Percentiles rank a stretch among this genome's conserved stretches.
These are phyloP conservation scores for Pisolithus tinctorius DNA, from an alignment of 768 basidiomycete species.

Conservation along the genomic window DNA sequence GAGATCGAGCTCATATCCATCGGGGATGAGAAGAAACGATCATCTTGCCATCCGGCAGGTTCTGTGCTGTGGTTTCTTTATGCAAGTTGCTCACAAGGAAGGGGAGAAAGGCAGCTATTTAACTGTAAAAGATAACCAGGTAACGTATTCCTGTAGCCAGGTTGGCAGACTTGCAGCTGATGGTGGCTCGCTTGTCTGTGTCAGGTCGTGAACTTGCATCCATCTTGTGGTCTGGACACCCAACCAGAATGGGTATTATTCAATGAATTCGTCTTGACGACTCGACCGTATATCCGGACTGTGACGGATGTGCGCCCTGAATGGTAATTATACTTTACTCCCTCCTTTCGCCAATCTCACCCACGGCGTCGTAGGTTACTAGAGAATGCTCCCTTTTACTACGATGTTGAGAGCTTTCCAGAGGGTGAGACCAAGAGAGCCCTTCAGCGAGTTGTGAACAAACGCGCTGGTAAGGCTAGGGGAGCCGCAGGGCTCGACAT, in stretches of 20 bases:
- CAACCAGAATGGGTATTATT: conserved; percentile 91
- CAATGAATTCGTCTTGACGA: conserved; percentile 94
- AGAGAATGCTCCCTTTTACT: conserved; percentile 61
- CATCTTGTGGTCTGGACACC: conserved; percentile 80
- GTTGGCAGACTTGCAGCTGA: neutral
- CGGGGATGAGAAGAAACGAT: conserved; percentile 61
- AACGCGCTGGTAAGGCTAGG: conserved; percentile 40
- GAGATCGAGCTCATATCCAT: conserved; percentile 72
- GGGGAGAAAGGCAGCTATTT: conserved; percentile 83
- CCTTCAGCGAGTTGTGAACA: conserved; percentile 47
- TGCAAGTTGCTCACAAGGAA: conserved; percentile 96
- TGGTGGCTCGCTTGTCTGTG: neutral
- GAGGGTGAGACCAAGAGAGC: conserved; percentile 69
- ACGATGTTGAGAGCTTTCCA: conserved; percentile 56
- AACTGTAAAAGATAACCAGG: conserved; percentile 95
- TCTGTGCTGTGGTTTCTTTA: conserved; percentile 91
- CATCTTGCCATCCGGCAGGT: conserved; percentile 73
- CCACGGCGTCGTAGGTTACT: conserved; percentile 42
- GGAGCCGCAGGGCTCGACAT: conserved; percentile 6
- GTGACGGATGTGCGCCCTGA: conserved; percentile 83
- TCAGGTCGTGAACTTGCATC: conserved; percentile 41
- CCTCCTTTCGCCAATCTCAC: conserved; percentile 1
- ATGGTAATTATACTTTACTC: conserved; percentile 50
- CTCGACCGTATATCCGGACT: conserved; percentile 82
- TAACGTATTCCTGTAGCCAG: conserved; percentile 11